These are phyloP conservation scores for Tolypocladium inflatum DNA, from an alignment of 2,329 filamentous ascomycete genomes.

Conservation along the genomic window DNA sequence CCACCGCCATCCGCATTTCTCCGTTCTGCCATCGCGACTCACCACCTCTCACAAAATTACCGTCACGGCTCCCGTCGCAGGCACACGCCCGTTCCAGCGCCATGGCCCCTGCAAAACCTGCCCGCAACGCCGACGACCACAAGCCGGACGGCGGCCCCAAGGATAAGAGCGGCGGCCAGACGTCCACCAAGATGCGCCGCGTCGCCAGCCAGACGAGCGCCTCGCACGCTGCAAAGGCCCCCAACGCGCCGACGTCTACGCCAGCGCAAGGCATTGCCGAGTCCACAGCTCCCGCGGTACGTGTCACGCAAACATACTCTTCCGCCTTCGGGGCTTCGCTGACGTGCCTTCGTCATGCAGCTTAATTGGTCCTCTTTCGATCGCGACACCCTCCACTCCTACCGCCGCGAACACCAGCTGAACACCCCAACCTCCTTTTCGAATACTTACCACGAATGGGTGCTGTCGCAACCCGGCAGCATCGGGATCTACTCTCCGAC, in stretches of 20 bases:
- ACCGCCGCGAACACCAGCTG: conserved; percentile 65
- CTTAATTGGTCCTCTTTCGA: conserved; percentile 61
- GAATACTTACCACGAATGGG: conserved; percentile 50
- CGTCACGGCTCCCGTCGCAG: background rate
- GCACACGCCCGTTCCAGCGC: background rate
- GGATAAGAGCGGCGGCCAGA: conserved; percentile 34
- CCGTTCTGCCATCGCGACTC: background rate
- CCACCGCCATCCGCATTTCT: background rate
- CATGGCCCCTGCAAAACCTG: conserved; percentile 38
- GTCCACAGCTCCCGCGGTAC: conserved; percentile 22
- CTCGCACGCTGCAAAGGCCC: conserved; percentile 25
- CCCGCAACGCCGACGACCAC: conserved; percentile 32
- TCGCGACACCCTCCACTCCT: conserved; percentile 58
- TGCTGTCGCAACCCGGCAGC: conserved; percentile 50
- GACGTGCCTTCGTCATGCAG: conserved; percentile 20
- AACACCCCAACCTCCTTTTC: conserved; percentile 62
- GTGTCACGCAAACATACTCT: conserved; percentile 8
- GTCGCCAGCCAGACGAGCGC: conserved; percentile 40
- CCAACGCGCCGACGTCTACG: conserved; percentile 26
- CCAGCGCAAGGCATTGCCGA: conserved; percentile 19
- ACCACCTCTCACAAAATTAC: background rate
- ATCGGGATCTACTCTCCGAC: conserved; percentile 68
- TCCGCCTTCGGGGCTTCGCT: background rate
- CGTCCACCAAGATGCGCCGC: conserved; percentile 46
- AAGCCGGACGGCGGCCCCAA: conserved; percentile 33